Evolutionary conservation across 495 filamentous ascomycete genomes (phyloP), one percentile per base, ranked within the genome.

Genomic region (Penicillium goetzii): DNA sequence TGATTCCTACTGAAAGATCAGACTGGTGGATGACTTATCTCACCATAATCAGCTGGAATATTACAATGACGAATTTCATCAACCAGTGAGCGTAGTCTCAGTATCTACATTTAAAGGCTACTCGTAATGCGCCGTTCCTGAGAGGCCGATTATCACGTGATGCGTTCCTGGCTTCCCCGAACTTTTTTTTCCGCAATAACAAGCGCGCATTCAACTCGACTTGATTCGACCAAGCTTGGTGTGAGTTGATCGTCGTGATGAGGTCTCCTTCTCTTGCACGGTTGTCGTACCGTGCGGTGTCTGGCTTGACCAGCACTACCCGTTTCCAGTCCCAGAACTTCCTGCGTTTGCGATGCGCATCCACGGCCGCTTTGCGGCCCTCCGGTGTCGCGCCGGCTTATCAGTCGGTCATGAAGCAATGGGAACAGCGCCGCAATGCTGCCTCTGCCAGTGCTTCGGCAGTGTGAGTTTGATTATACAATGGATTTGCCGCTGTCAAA

Each of bases 261-360:
- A 76, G 79, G 76, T 74, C 69, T 66, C 76, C 74, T 78, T 71
- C 74, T 75, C 72, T 81, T 73, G 74, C 76, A 61, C 78, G 80
- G 71, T 66, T 80, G 62, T 74, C 74, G 60, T 70, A 68, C 73
- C 75, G 78, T 66, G 77, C 78, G 40, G 67, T 79, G 55, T 79
- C 75, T 73, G 77, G 78, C 60, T 59, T 82, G 70, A 66, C 74
- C 66, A 80, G 77, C 72, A 67, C 78, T 56, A 40, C 76, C 40
- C 76, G 75, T 67, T 72, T 80, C 59, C 75, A 75, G 59, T 72
- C 78, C 40, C 78, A 80, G 70, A 69, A 51, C 51, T 64, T 78
- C 58, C 64, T 79, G 38, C 60, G 69, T 34, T 69, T 63, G 56
- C 70, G 76, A 77, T 79, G 73, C 70, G 76, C 72, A 43, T 80